Evolutionary conservation across 495 filamentous ascomycete genomes (phyloP), one percentile per base, ranked within the genome.

Genomic region (Ascodesmis nigricans): DNA sequence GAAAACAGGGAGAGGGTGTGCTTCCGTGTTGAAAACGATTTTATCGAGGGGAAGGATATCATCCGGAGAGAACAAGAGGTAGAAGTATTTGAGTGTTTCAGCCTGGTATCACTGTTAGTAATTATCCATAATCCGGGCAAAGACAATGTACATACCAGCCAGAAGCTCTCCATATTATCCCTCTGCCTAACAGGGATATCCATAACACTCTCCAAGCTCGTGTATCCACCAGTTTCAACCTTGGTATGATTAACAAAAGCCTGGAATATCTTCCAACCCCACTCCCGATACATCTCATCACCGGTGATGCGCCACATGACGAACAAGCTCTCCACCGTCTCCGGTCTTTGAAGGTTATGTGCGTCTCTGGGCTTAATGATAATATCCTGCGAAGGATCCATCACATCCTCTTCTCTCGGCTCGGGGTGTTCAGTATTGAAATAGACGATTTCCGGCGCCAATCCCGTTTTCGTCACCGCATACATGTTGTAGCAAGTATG

Each of bases 221-320:
- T 79, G 46, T 90, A 99, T 1, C 77, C 75, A 6, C 73, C 77
- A 17, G 78, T 75, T 13, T 66, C 57, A 2, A 90, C 71, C 1
- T 71, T 66, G 0, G 76, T 90, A 53, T 91, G 68, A 41, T 75
- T 71, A 49, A 83, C 59, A 53, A 99, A 95, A 1, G 72, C 67
- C 57, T 83, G 71, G 59, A 99, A 99, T 67, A 95, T 95, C 41
- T 90, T 72, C 87, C 87, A 99, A 5, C 90, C 87, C 87, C 87
- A 95, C 41, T 92, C 66, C 9, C 87, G 69, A 54, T 99, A 99
- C 42, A 68, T 78, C 17, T 66, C 61, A 38, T 99, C 83, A 19
- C 78, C 82, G 11, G 87, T 99, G 51, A 99, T 84, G 34, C 87
- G 73, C 75, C 84, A 99, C 82, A 99, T 90, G 56, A 95, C 87